A percentile compares a stretch with the other conserved stretches of the same genome.
Conservation (phyloP, 1,139 yeast species). For the Magnusiomyces paraingens region DNA sequence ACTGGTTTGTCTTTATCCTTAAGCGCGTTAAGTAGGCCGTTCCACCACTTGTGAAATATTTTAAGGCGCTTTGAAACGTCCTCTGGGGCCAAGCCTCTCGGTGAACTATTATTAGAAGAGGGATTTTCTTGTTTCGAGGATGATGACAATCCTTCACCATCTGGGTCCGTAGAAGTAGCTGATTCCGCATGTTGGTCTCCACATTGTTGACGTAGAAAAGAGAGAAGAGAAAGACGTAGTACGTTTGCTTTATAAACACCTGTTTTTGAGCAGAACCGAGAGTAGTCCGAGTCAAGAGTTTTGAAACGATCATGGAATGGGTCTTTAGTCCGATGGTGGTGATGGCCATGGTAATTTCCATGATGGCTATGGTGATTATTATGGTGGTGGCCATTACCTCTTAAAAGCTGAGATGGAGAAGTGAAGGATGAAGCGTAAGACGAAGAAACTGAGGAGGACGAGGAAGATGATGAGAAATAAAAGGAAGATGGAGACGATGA, state of each 20-base stretch:
- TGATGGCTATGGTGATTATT: no score
- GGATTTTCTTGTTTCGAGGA: no score
- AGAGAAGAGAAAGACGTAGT: conserved; percentile 57
- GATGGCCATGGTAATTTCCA: neutral
- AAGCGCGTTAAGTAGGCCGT: conserved; percentile 43
- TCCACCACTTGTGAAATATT: conserved; percentile 62
- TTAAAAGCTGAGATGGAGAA: no score
- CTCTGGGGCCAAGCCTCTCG: conserved; percentile 29
- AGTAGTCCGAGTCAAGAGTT: conserved; percentile 24
- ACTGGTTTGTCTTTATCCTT: conserved; percentile 32
- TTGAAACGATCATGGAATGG: conserved; percentile 21
- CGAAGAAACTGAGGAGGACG: no score
- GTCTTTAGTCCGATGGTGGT: neutral
- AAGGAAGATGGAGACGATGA: neutral
- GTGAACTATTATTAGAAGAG: conserved; percentile 26
- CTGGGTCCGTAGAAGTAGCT: conserved; percentile 27
- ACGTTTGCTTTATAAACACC: conserved; percentile 59
- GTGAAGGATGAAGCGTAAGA: no score
- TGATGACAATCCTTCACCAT: no score
- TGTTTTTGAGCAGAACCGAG: conserved; percentile 38
- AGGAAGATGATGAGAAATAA: no score
- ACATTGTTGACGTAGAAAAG: conserved; percentile 45
- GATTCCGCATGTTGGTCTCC: conserved; percentile 25
- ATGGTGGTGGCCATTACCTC: neutral
- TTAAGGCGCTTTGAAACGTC: conserved; percentile 23